Conservation (phyloP, 352 stramenopile species). For the Globisporangium lucens region DNA sequence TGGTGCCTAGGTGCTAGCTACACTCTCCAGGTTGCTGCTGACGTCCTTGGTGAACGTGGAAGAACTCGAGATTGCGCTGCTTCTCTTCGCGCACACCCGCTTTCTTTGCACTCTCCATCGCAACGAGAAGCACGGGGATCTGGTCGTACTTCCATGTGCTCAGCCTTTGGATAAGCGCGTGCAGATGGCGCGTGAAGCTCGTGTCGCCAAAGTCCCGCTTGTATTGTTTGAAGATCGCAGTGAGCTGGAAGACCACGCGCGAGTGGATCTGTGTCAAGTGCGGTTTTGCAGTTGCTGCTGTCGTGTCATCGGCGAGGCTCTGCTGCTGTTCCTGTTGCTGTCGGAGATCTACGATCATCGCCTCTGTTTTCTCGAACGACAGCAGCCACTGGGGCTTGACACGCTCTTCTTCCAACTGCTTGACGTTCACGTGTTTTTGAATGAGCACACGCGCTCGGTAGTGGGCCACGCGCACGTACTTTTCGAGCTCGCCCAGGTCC, state of each 20-base stretch:
- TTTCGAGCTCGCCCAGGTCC: slow-evolving; percentile 40
- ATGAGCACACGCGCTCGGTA: slow-evolving; percentile 54
- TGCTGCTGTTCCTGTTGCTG: slow-evolving; percentile 18
- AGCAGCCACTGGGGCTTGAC: slow-evolving; percentile 48
- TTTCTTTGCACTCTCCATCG: slow-evolving; percentile 23
- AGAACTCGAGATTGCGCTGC: slow-evolving; percentile 70
- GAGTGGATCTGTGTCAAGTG: slow-evolving; percentile 55
- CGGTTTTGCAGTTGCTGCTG: slow-evolving; percentile 12
- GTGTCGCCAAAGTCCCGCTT: slow-evolving; percentile 33
- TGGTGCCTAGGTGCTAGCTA: not conserved
- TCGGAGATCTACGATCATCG: slow-evolving; percentile 20
- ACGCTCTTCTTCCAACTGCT: slow-evolving; percentile 14
- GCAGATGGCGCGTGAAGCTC: slow-evolving; percentile 36
- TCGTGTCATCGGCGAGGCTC: not conserved
- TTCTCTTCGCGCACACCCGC: slow-evolving; percentile 44
- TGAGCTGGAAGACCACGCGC: slow-evolving; percentile 44
- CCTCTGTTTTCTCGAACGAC: slow-evolving; percentile 30
- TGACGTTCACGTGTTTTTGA: slow-evolving; percentile 25
- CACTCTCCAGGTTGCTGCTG: not conserved
- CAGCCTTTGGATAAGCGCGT: slow-evolving; percentile 23
- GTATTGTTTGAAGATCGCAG: slow-evolving; percentile 36
- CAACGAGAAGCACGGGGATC: slow-evolving; percentile 26
- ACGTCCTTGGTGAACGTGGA: slow-evolving; percentile 34
- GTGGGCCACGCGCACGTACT: slow-evolving; percentile 55
- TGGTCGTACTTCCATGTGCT: slow-evolving; percentile 37